A percentile compares a stretch with the other conserved stretches of the same genome.
Conservation (phyloP, 2,329 filamentous ascomycete genomes). For the Verticillium albo-atrum region DNA sequence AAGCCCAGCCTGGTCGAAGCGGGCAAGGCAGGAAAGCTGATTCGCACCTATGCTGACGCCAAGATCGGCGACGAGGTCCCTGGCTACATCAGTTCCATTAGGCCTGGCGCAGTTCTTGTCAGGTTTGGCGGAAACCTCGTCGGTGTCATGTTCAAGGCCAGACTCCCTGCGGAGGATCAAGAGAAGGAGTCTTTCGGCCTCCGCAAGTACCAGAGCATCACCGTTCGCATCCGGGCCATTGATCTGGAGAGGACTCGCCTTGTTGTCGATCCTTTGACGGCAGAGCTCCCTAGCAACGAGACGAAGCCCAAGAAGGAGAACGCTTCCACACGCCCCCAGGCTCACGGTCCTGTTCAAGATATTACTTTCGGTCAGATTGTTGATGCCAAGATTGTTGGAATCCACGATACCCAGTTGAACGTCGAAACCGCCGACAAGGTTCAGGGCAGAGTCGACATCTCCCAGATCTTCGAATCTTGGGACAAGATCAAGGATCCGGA, state of each 20-base stretch:
- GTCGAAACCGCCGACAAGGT: constrained; percentile 83
- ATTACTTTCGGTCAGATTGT: constrained; percentile 67
- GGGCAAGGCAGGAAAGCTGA: constrained; percentile 64
- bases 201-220: constrained; percentile 69
- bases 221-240: constrained; percentile 66
- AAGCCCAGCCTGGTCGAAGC: constrained; percentile 80
- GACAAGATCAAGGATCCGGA: constrained; percentile 82
- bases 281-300: constrained; percentile 34
- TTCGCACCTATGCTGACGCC: constrained; percentile 68
- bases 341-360: constrained; percentile 50
- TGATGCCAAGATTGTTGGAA: constrained; percentile 73
- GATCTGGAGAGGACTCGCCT: constrained; percentile 70
- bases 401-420: constrained; percentile 91
- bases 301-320: constrained; percentile 50
- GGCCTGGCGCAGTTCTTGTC: constrained; percentile 77
- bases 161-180: constrained; percentile 67
- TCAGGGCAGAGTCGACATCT: constrained; percentile 89
- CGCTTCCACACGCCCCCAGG: constrained; percentile 45
- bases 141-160: constrained; percentile 74
- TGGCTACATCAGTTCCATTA: constrained; percentile 84
- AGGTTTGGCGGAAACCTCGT: constrained; percentile 76
- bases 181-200: constrained; percentile 72
- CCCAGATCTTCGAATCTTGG: constrained; percentile 84
- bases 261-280: constrained; percentile 39
- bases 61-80: constrained; percentile 63